A percentile compares a stretch with the other conserved stretches of the same genome.
Evolutionary conservation across 768 basidiomycete species (phyloP).

Genomic region (Pleurotus citrinopileatus): DNA sequence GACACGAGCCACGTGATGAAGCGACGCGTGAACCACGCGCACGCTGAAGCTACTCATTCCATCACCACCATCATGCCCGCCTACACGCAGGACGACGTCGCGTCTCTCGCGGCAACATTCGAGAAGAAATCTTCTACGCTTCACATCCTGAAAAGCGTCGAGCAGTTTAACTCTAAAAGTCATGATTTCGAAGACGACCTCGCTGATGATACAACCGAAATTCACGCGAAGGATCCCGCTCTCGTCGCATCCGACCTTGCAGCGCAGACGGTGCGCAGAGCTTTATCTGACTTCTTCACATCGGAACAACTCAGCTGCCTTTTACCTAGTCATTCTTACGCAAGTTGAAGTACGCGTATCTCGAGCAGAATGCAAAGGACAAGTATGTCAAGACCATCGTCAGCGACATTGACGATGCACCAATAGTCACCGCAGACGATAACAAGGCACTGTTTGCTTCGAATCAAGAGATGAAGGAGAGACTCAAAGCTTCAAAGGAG

Average conservation of each 20-base stretch:
- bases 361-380: conserved; percentile 89
- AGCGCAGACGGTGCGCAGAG: not conserved
- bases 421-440: conserved; percentile 74
- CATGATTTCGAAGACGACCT: not conserved
- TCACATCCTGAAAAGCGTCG: conserved; percentile 6
- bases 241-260: conserved; percentile 3
- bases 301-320: not conserved
- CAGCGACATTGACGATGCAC: conserved; percentile 80
- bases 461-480: conserved; percentile 72
- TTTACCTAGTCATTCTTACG: conserved; percentile 58
- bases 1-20: no score
- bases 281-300: not conserved
- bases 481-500: conserved; percentile 62
- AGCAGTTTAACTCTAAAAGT: not conserved
- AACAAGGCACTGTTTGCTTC: conserved; percentile 59
- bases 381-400: conserved; percentile 86
- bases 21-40: no score
- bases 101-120: not conserved
- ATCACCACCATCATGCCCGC: not conserved
- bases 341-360: conserved; percentile 85
- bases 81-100: not conserved
- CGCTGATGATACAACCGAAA: not conserved
- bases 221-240: conserved; percentile 1
- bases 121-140: not conserved
- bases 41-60: no score